phyloP scores from a whole-genome alignment of 2,329 filamentous ascomycete species.

The Coccinonectria pachysandricola region DNA sequence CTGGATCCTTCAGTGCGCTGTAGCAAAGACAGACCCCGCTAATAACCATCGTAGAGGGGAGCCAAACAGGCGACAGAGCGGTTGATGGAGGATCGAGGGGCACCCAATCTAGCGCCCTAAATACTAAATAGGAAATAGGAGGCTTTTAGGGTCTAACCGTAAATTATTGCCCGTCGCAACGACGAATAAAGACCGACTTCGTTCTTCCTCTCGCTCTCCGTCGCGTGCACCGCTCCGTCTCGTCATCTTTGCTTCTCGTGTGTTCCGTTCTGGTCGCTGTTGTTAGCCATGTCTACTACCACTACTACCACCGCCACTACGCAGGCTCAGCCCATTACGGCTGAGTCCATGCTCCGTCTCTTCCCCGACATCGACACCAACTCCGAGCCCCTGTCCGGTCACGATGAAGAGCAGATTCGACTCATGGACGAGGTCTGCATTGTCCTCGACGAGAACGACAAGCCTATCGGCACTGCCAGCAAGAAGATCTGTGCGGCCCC shows the following conservation, averaged over 20 bases:
- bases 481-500: slow-evolving; percentile 92
- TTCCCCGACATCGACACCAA: slow-evolving; percentile 75
- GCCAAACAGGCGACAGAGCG: no score
- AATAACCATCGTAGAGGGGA: no score
- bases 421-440: slow-evolving; percentile 99
- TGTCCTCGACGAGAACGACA: slow-evolving; percentile 83
- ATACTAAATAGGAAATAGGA: no score
- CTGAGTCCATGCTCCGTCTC: slow-evolving; percentile 73
- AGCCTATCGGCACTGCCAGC: slow-evolving; percentile 88
- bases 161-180: slow-evolving; percentile 16
- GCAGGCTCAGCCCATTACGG: slow-evolving; percentile 58
- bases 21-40: no score
- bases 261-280: not conserved
- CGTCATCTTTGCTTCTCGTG: slow-evolving; percentile 1
- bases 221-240: slow-evolving; percentile 3
- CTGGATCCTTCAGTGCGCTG: no score
- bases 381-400: slow-evolving; percentile 70
- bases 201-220: slow-evolving; percentile 2
- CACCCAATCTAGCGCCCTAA: no score
- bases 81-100: no score
- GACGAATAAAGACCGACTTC: slow-evolving; percentile 13
- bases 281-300: slow-evolving; percentile 22
- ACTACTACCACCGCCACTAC: slow-evolving; percentile 34
- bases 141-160: slow-evolving; percentile 15
- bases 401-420: slow-evolving; percentile 95